A percentile compares a stretch with the other conserved stretches of the same genome.
These are phyloP conservation scores for Kazachstania martiniae DNA, from an alignment of 805 yeast genomes.

Conservation along the genomic window DNA sequence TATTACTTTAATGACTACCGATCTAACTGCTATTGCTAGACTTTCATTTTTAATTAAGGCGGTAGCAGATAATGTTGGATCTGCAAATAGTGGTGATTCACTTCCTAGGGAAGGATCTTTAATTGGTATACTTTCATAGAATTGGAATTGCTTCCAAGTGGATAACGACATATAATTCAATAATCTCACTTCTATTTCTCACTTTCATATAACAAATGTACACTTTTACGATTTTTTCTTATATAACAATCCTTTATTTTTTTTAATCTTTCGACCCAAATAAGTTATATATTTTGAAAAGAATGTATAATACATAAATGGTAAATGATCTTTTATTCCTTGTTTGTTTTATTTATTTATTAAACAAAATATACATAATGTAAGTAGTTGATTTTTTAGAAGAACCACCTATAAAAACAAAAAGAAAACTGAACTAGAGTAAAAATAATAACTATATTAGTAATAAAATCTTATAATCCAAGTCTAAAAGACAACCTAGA, in stretches of 20 bases:
- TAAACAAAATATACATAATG: constrained; percentile 5
- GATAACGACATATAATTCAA: constrained; percentile 21
- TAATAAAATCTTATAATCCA: too few relatives aligned
- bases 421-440: too few relatives aligned
- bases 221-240: background rate
- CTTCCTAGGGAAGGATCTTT: constrained; percentile 68
- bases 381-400: background rate
- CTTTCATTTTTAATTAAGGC: constrained; percentile 41
- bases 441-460: too few relatives aligned
- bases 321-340: constrained; percentile 1
- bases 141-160: constrained; percentile 73
- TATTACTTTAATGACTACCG: constrained; percentile 46
- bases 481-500: too few relatives aligned
- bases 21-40: constrained; percentile 49
- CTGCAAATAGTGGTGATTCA: constrained; percentile 62
- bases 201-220: too few relatives aligned
- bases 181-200: too few relatives aligned
- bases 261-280: too few relatives aligned
- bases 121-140: constrained; percentile 75
- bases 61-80: constrained; percentile 56
- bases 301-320: too few relatives aligned
- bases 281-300: too few relatives aligned
- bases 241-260: background rate
- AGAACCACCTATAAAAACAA: too few relatives aligned
- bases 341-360: constrained; percentile 4